Conservation (phyloP, 345 rosid species). For the Moricandia moricandioides region DNA sequence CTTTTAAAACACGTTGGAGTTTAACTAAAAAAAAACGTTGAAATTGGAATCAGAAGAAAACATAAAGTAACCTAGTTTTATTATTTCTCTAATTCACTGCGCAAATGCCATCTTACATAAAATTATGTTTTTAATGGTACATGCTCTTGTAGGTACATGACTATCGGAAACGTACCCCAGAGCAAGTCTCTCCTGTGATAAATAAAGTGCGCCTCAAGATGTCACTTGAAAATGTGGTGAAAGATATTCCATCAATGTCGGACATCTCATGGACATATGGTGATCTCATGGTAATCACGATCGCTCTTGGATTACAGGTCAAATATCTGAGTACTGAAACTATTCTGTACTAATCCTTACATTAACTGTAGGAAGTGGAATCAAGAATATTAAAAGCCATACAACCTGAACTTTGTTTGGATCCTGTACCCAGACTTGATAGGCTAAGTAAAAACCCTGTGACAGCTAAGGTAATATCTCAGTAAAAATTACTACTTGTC, state of each 20-base stretch:
- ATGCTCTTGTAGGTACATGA: constrained; percentile 68
- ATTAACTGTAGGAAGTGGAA: constrained; percentile 76
- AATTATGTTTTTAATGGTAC: too few relatives aligned
- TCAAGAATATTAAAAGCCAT: constrained; percentile 88
- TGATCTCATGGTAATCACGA: constrained; percentile 73
- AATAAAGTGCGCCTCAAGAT: constrained; percentile 67
- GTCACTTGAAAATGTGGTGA: constrained; percentile 88
- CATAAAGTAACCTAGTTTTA: too few relatives aligned
- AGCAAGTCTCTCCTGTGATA: constrained; percentile 59
- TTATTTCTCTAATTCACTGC: too few relatives aligned
- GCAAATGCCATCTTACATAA: too few relatives aligned
- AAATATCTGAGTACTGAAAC: not conserved
- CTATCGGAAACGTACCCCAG: constrained; percentile 55
- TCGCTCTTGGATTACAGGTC: constrained; percentile 5
- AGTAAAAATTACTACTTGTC: not conserved
- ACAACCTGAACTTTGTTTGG: constrained; percentile 86
- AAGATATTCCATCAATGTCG: constrained; percentile 79
- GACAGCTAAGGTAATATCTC: constrained; percentile 53
- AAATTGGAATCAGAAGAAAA: too few relatives aligned
- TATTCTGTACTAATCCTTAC: constrained; percentile 11
- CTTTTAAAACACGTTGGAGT: too few relatives aligned
- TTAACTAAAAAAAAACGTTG: too few relatives aligned
- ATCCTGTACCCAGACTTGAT: constrained; percentile 89
- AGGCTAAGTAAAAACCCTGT: constrained; percentile 59
- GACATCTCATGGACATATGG: constrained; percentile 93